Conservation (phyloP, 2,329 filamentous ascomycete species). For the Botrytis cinerea region DNA sequence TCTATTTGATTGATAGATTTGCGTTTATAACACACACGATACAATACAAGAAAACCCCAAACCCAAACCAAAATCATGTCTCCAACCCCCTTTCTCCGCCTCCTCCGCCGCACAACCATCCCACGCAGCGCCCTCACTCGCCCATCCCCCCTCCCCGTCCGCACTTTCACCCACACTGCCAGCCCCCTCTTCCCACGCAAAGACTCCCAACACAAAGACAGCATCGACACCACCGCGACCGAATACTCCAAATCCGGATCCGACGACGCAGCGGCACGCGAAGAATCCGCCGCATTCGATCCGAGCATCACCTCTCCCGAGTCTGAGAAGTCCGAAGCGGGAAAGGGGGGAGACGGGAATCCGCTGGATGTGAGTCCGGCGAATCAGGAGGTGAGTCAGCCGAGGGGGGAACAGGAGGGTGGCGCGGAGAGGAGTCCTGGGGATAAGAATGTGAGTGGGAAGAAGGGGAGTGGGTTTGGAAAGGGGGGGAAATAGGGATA, state of each 20-base stretch:
- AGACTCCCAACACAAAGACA: constrained; percentile 58
- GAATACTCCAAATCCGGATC: constrained; percentile 71
- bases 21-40: neutral
- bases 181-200: constrained; percentile 41
- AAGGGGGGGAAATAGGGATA: constrained; percentile 49
- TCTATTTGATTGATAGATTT: neutral
- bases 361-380: constrained; percentile 62
- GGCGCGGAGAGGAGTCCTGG: constrained; percentile 54
- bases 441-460: constrained; percentile 38
- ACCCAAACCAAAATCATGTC: neutral
- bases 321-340: constrained; percentile 50
- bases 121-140: too few species aligned
- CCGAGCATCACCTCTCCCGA: constrained; percentile 47
- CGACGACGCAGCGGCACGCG: constrained; percentile 57
- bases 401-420: constrained; percentile 47
- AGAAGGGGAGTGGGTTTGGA: constrained; percentile 45
- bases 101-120: neutral
- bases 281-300: constrained; percentile 67
- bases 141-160: neutral
- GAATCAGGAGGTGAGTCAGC: constrained; percentile 58
- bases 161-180: neutral
- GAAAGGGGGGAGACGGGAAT: constrained; percentile 40
- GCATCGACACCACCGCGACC: constrained; percentile 62
- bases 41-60: neutral
- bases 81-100: neutral